Evolutionary conservation across 1,139 yeast species (phyloP).

Genomic region (Kodamaea ohmeri): DNA sequence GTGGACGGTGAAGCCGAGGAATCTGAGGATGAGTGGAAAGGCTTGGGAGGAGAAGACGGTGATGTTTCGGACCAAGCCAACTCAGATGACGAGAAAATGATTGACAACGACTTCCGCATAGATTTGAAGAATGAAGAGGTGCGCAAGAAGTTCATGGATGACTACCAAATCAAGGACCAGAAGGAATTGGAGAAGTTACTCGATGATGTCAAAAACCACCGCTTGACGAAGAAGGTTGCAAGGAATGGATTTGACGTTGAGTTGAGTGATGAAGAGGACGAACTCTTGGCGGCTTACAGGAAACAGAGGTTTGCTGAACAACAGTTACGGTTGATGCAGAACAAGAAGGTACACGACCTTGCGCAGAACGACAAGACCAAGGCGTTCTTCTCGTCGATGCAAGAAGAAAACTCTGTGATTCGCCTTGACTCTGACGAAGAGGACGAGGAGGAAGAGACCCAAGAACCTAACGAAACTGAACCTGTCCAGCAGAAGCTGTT

Average conservation of each 20-base stretch:
- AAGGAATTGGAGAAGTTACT: slow-evolving; percentile 70
- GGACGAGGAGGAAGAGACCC: slow-evolving; percentile 10
- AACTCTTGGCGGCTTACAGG: slow-evolving; percentile 51
- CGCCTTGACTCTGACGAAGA: slow-evolving; percentile 23
- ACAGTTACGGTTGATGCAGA: slow-evolving; percentile 52
- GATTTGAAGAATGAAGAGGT: slow-evolving; percentile 61
- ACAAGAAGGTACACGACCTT: slow-evolving; percentile 48
- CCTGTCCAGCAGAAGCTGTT: slow-evolving; percentile 10
- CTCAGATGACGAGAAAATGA: slow-evolving; percentile 78
- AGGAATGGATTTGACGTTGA: slow-evolving; percentile 61
- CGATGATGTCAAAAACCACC: slow-evolving; percentile 82
- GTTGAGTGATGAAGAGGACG: slow-evolving; percentile 65
- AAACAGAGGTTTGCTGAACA: slow-evolving; percentile 55
- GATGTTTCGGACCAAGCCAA: slow-evolving; percentile 65
- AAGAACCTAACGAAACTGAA: slow-evolving; percentile 15
- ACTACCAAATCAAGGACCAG: slow-evolving; percentile 67
- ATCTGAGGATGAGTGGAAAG: slow-evolving; percentile 95
- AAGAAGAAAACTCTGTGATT: slow-evolving; percentile 38
- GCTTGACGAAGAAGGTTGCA: slow-evolving; percentile 62
- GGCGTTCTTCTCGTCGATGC: slow-evolving; percentile 73
- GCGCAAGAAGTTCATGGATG: slow-evolving; percentile 60
- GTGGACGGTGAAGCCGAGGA: slow-evolving; percentile 90
- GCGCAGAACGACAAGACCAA: slow-evolving; percentile 54
- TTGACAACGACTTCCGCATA: slow-evolving; percentile 67
- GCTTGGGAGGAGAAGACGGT: slow-evolving; percentile 80